These are phyloP conservation scores for Aspergillus ibericus DNA, from an alignment of 2,329 filamentous ascomycete species.

Conservation along the genomic window DNA sequence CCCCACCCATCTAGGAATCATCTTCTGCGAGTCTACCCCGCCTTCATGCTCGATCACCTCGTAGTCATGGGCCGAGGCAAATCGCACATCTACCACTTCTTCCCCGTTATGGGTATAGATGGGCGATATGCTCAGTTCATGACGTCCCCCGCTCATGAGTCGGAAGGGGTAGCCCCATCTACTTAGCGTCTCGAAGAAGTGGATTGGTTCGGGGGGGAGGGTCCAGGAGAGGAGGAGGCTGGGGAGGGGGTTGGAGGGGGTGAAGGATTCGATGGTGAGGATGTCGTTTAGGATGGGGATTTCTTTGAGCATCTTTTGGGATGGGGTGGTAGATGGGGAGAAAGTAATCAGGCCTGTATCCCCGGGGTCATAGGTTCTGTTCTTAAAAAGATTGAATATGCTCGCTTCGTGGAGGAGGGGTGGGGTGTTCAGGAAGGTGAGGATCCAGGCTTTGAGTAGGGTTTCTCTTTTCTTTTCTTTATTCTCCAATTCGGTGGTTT, in stretches of 20 bases:
- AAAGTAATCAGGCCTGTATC: constrained; percentile 17
- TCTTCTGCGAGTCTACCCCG: constrained; percentile 19
- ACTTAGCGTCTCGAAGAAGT: constrained; percentile 28
- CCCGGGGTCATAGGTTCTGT: constrained; percentile 14
- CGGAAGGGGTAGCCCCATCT: constrained; percentile 33
- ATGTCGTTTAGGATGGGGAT: constrained; percentile 22
- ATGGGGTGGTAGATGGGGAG: constrained; percentile 7
- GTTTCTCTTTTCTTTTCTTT: not conserved
- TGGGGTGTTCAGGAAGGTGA: constrained; percentile 16
- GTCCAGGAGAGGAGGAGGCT: constrained; percentile 25
- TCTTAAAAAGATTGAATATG: constrained; percentile 17
- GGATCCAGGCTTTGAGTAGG: constrained; percentile 27
- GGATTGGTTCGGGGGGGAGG: constrained; percentile 18
- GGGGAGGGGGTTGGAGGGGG: constrained; percentile 13
- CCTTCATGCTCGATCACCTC: constrained; percentile 24
- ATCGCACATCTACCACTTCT: constrained; percentile 27
- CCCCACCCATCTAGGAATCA: constrained; percentile 23
- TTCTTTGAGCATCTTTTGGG: not conserved
- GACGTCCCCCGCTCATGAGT: constrained; percentile 25
- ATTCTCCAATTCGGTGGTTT: not conserved
- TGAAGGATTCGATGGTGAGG: constrained; percentile 17
- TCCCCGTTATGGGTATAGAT: not conserved
- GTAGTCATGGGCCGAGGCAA: constrained; percentile 30
- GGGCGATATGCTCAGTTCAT: constrained; percentile 12
- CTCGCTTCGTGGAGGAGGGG: constrained; percentile 21